Evolutionary conservation across 2,329 filamentous ascomycete genomes (phyloP).

Genomic region (Neopestalotiopsis sp.): DNA sequence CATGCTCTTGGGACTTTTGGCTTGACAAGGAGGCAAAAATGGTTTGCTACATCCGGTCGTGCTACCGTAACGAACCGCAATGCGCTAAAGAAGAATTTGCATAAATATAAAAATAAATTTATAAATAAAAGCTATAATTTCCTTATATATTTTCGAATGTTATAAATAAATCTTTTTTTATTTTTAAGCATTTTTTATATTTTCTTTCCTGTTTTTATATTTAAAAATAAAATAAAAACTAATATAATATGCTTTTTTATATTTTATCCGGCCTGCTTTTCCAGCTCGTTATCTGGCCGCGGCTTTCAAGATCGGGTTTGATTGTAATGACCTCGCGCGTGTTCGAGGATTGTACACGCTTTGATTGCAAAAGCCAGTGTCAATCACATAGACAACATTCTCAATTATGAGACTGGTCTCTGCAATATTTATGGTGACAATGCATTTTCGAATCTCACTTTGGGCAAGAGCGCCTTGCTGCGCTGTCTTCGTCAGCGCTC

Average conservation of each 20-base stretch:
- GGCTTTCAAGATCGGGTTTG: slow-evolving; percentile 52
- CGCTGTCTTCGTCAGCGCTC: background rate
- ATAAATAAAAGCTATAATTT: too few species aligned
- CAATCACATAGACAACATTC: slow-evolving; percentile 55
- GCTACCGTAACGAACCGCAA: too few species aligned
- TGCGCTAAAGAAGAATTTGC: too few species aligned
- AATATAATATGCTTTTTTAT: too few species aligned
- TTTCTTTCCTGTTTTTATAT: too few species aligned
- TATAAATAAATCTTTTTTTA: too few species aligned
- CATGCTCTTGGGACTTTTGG: background rate
- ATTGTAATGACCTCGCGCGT: slow-evolving; percentile 42
- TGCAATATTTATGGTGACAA: slow-evolving; percentile 44
- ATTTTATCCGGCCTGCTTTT: slow-evolving; percentile 49
- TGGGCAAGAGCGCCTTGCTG: background rate
- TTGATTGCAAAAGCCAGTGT: slow-evolving; percentile 45
- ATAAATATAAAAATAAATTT: too few species aligned
- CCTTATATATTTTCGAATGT: too few species aligned
- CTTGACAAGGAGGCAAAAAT: too few species aligned
- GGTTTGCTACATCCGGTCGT: too few species aligned
- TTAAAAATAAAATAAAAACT: too few species aligned
- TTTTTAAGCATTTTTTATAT: too few species aligned
- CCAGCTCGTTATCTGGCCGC: slow-evolving; percentile 54
- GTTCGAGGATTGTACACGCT: slow-evolving; percentile 45
- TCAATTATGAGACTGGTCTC: slow-evolving; percentile 46
- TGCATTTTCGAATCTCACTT: slow-evolving; percentile 42